Evolutionary conservation across 306 rosid genomes (phyloP), one percentile per base, ranked within the genome.

Genomic region (Abrus precatorius): DNA sequence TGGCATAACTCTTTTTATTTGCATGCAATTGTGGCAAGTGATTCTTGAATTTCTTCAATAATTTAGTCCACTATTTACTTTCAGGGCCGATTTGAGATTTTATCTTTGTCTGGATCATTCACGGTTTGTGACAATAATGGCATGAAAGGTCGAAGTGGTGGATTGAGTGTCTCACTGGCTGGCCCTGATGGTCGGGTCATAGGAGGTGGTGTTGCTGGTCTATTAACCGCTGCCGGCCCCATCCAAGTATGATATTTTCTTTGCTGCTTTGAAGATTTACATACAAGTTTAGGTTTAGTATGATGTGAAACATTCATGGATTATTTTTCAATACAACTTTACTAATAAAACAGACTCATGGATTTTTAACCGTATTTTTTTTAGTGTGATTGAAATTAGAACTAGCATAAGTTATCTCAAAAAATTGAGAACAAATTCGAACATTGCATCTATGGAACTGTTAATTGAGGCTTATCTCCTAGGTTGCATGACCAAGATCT

Each of bases 11-110:
- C 63, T 54, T 76, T 47, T 78, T 48, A 38, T 64, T 11, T 66
- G 2, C 78, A 45, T 56, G n/a, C 43, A 47, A 20, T 33, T 5
- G 47, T 50, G 44, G 63, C 28, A 30, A 40, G 56, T 78, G 38
- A 5, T 68, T 56, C 45, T 20, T 8, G 1, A 13, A 45, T 77
- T 69, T 82, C 40, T 57, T 47, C 11, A 83, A 73, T 64, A 40
- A 80, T 72, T 69, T 54, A 36, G 47, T 78, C 49, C 71, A 7
- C 43, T 36, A 48, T 64, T 60, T 50, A 67, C 34, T 60, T 87
- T 76, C 94, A 92, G 97, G 98, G 98, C 60, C 92, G 94, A 9
- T 92, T 90, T 81, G 97, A 92, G 89, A 89, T 94, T 78, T 72
- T 94, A 68, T 88, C 92, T 47, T 80, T 92, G 77, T 82, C 98